These are phyloP conservation scores for Suillus clintonianus DNA, from an alignment of 768 basidiomycete genomes.

Conservation along the genomic window DNA sequence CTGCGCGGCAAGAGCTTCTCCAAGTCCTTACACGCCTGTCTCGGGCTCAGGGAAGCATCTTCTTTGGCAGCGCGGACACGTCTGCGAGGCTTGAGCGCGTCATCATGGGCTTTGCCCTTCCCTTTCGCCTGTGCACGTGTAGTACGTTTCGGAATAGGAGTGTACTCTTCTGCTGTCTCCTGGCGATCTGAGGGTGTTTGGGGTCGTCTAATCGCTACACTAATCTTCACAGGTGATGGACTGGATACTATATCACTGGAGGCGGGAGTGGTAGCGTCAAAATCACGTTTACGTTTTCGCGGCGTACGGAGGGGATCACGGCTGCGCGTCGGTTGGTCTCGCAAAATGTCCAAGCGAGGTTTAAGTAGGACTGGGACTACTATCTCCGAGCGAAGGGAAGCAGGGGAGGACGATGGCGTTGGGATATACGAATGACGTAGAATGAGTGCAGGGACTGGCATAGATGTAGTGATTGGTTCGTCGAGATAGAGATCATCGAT, in stretches of 20 bases:
- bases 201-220: constrained; percentile 5
- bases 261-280: constrained; percentile 8
- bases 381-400: background rate
- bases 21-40: constrained; percentile 1
- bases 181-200: constrained; percentile 5
- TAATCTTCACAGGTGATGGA: constrained; percentile 32
- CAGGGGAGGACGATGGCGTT: background rate
- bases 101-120: background rate
- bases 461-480: constrained; percentile 28
- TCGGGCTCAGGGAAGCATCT: background rate
- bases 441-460: constrained; percentile 16
- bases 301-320: constrained; percentile 32
- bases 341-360: background rate
- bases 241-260: constrained; percentile 20
- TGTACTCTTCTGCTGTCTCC: constrained; percentile 11
- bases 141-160: constrained; percentile 4
- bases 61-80: constrained; percentile 6
- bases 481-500: constrained; percentile 38
- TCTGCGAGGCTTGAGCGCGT: constrained; percentile 6
- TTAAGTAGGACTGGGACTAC: background rate
- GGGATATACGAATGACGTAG: constrained; percentile 19
- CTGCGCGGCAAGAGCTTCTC: constrained; percentile 20
- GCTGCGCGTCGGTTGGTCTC: constrained; percentile 2
- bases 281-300: constrained; percentile 26
- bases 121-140: constrained; percentile 12